Base-by-base conservation (phyloP, 352 stramenopile genomes). In the Globisporangium radiosum region DNA sequence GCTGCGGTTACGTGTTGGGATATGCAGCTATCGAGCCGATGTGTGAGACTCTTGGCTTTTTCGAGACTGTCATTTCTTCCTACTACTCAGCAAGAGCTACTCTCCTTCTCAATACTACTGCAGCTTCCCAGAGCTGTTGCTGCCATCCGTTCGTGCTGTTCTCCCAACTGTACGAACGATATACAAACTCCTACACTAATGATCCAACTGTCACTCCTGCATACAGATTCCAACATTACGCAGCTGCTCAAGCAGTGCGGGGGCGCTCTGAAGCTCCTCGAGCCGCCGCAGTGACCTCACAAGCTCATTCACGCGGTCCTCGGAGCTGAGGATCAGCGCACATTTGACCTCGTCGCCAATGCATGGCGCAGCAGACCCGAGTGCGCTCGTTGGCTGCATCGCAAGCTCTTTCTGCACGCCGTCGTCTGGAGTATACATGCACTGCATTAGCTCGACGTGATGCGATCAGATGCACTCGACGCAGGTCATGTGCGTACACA, bases 321-420 rank as follows among this genome's bases (percentile, higher is more conserved):
- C 60, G 0, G 76, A 87, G 56, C 69, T 87, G 44, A 90, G 52
- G 60, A 90, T 81, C 38, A 78, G 65, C 9, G 79, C 79, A 49
- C 79, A 73, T 58, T 90, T 78, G 56, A 90, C 68, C 54, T 83
- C 73, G 33, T 87, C 72, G 1, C 71, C 65, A 0, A 60, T 17
- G 42, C 52, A 54, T 4, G 71, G 61, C 36, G 60, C 68, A 13
- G 42, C 55, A 39, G 68, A 57, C 2, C 61, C 52, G 9, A 80
- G 61, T 5, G 56, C n/a, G 36, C 47, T 71, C 0, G 56, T 66
- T n/a, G 63, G 70, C 36, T 69, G 60, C 33, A 86, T 58, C 54
- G 79, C 66, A 4, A 89, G 45, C 3, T 81, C 63, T 7, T 51
- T 49, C 1, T 76, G 63, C 4, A 53, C 52, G 13, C 57, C 50